A percentile compares a stretch with the other conserved stretches of the same genome.
phyloP scores from a whole-genome alignment of 768 basidiomycete species.

The Tulasnella sp. region DNA sequence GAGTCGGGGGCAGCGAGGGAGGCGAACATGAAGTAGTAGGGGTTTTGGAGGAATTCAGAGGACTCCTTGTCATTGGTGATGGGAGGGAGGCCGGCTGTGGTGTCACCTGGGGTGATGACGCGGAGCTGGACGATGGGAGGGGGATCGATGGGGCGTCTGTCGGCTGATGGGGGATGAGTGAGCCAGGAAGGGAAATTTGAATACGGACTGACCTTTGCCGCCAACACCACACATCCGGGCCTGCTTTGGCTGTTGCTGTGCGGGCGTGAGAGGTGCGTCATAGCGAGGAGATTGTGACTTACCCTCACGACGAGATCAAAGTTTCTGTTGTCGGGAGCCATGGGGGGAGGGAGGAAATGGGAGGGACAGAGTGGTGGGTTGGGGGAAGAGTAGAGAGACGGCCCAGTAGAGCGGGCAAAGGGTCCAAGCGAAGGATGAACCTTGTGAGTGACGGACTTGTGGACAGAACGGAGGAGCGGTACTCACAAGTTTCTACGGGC shows the following conservation, averaged over 20 bases:
- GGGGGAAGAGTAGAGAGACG: background rate
- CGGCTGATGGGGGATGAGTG: constrained; percentile 37
- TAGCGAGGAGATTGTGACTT: constrained; percentile 20
- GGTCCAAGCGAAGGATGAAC: too few relatives aligned
- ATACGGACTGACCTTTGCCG: constrained; percentile 6
- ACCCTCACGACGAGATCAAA: constrained; percentile 14
- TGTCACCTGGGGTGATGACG: constrained; percentile 32
- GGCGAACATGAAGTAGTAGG: constrained; percentile 94
- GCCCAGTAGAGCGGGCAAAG: too few relatives aligned
- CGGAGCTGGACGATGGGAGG: constrained; percentile 93
- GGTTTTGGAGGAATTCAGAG: constrained; percentile 59
- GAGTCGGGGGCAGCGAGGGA: constrained; percentile 80
- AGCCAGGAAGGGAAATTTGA: background rate
- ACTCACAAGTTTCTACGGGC: too few relatives aligned
- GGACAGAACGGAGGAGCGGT: too few relatives aligned
- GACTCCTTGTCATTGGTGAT: constrained; percentile 10
- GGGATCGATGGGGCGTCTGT: constrained; percentile 92
- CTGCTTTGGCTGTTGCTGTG: constrained; percentile 28
- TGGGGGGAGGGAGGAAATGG: background rate
- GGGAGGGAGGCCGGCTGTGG: constrained; percentile 14
- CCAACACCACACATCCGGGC: constrained; percentile 29
- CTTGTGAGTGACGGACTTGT: too few relatives aligned
- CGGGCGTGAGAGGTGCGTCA: constrained; percentile 2
- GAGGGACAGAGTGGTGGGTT: constrained; percentile 5
- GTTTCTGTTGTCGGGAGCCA: constrained; percentile 12